Conservation (phyloP, 2,329 filamentous ascomycete species). For the Pseudogymnoascus sp. region DNA sequence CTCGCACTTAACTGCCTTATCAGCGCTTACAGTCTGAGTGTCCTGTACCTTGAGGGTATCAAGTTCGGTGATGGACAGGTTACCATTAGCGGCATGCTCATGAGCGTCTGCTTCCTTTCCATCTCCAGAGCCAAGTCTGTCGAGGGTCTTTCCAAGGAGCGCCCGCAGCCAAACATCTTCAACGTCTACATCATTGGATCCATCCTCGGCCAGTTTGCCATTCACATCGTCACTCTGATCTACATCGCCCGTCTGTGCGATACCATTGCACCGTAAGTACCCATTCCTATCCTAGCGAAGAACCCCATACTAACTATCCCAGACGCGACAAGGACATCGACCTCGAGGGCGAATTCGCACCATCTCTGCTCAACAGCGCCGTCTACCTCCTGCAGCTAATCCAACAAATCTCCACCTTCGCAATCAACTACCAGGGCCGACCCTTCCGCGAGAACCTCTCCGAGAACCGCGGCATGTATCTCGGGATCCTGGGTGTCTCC, state of each 20-base stretch:
- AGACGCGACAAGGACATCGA: constrained; percentile 61
- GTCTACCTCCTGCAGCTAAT: constrained; percentile 97
- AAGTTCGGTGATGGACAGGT: constrained; percentile 98
- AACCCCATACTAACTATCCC: constrained; percentile 21
- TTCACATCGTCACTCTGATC: constrained; percentile 89
- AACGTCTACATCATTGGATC: constrained; percentile 98
- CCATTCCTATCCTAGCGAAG: background rate
- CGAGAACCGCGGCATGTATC: constrained; percentile 98
- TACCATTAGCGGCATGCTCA: constrained; percentile 97
- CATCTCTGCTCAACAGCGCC: constrained; percentile 89
- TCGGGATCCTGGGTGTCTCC: constrained; percentile 83
- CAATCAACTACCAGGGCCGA: constrained; percentile 97
- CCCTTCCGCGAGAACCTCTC: constrained; percentile 94
- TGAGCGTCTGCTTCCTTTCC: constrained; percentile 98
- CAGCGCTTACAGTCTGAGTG: constrained; percentile 92
- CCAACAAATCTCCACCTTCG: constrained; percentile 97
- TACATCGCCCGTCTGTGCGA: constrained; percentile 91
- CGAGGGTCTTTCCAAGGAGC: constrained; percentile 90
- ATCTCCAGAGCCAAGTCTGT: constrained; percentile 97
- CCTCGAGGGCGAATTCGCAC: constrained; percentile 88
- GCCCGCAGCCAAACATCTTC: constrained; percentile 97
- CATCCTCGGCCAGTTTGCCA: constrained; percentile 91
- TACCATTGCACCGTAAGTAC: constrained; percentile 69
- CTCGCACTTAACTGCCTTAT: constrained; percentile 96
- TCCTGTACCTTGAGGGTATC: constrained; percentile 95